These are phyloP conservation scores for Eucalyptus pumila DNA, from an alignment of 345 rosid species.

Conservation along the genomic window DNA sequence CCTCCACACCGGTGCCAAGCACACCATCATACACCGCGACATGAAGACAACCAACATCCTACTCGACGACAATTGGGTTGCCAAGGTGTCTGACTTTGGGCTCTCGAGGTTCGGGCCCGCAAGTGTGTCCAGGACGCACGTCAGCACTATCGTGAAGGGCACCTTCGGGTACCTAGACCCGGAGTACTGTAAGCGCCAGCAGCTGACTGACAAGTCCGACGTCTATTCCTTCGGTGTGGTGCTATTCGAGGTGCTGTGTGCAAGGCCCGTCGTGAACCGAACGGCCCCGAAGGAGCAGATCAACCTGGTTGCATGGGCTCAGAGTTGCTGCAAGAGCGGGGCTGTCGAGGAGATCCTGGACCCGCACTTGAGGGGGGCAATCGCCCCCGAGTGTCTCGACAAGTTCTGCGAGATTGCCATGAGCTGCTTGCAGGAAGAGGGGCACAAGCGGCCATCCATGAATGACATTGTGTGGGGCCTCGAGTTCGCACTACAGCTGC, in stretches of 20 bases:
- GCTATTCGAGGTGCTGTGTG: conserved; percentile 41
- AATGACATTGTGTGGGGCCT: no score
- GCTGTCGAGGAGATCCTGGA: no score
- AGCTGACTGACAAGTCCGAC: conserved; percentile 52
- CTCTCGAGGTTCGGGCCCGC: neutral
- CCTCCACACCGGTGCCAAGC: conserved; percentile 10
- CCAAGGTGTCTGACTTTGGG: conserved; percentile 7
- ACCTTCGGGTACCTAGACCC: conserved; percentile 54
- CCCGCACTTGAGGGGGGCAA: no score
- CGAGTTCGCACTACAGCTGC: neutral
- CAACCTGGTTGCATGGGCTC: no score
- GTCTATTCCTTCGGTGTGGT: conserved; percentile 66
- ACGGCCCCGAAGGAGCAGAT: neutral
- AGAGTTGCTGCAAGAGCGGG: no score
- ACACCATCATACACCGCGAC: conserved; percentile 9
- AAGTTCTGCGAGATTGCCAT: no score
- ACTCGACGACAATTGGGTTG: conserved; percentile 15
- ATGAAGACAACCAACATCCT: conserved; percentile 6
- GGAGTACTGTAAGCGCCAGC: conserved; percentile 38
- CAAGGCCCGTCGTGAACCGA: conserved; percentile 18
- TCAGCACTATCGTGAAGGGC: neutral
- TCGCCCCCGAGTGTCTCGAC: no score
- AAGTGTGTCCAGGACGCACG: conserved; percentile 10
- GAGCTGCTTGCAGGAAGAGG: no score
- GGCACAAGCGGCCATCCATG: no score